Evolutionary conservation across 2,329 filamentous ascomycete species (phyloP).

Genomic region (Aspergillus phoenicis): DNA sequence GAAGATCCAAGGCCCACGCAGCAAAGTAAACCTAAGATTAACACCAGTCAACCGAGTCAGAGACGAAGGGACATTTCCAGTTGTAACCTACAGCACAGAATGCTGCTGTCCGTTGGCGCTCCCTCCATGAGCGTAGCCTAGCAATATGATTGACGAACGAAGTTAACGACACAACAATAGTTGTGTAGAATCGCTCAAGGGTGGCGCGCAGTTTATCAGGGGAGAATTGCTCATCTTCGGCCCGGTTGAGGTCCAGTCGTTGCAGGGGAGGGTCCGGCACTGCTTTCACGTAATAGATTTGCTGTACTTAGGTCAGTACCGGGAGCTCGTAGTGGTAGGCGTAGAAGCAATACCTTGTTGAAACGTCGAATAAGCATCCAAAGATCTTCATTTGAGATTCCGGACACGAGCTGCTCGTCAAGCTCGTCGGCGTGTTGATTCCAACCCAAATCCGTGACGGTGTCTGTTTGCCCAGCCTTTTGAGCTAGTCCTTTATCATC

Average conservation of each 20-base stretch:
- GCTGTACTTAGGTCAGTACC: constrained; percentile 38
- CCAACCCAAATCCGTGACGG: constrained; percentile 21
- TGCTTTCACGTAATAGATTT: constrained; percentile 72
- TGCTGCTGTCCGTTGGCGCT: constrained; percentile 65
- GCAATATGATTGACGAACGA: constrained; percentile 72
- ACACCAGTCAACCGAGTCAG: background rate
- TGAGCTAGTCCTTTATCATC: constrained; percentile 23
- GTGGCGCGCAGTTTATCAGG: constrained; percentile 80
- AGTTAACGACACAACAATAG: constrained; percentile 68
- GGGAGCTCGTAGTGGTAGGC: too few relatives aligned
- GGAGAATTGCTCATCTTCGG: constrained; percentile 80
- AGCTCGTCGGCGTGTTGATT: constrained; percentile 11
- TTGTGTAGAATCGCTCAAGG: constrained; percentile 80
- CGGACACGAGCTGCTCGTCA: constrained; percentile 17
- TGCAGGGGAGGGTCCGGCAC: constrained; percentile 63
- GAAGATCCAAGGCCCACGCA: constrained; percentile 73
- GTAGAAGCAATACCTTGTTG: constrained; percentile 60
- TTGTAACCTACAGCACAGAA: constrained; percentile 60
- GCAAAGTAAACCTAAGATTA: constrained; percentile 53
- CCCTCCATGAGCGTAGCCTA: constrained; percentile 76
- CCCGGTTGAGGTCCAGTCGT: constrained; percentile 75
- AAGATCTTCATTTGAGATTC: constrained; percentile 65
- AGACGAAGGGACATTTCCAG: background rate
- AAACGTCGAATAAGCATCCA: constrained; percentile 74
- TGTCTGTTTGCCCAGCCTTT: constrained; percentile 15